A percentile compares a stretch with the other conserved stretches of the same genome.
Evolutionary conservation across 257 asterid genomes (phyloP).

Genomic region (Nicotiana knightiana): DNA sequence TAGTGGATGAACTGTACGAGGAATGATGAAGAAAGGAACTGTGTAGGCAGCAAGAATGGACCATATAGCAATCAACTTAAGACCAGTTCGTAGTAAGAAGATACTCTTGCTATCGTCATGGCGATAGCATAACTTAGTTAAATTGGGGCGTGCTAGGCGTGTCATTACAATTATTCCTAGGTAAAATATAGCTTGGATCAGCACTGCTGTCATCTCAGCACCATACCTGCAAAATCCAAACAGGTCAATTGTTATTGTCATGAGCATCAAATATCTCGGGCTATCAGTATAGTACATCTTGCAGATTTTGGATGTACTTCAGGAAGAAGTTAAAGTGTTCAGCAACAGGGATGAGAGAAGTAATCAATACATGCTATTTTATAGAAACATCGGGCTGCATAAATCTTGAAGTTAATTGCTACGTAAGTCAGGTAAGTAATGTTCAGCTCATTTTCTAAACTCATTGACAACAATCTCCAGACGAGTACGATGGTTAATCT

Average conservation of each 20-base stretch:
- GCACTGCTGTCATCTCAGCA: conserved; percentile 49
- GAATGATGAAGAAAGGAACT: conserved; percentile 46
- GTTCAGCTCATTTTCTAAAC: not conserved
- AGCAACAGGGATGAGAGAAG: not conserved
- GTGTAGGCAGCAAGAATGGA: conserved; percentile 52
- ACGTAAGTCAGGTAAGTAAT: not conserved
- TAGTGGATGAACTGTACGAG: conserved; percentile 59
- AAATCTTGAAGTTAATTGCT: not conserved
- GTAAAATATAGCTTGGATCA: conserved; percentile 45
- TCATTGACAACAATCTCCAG: not conserved
- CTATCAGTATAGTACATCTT: not conserved
- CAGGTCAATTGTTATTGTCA: not conserved
- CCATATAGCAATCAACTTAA: conserved; percentile 54
- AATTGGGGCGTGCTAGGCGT: conserved; percentile 54
- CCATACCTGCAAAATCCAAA: conserved; percentile 35
- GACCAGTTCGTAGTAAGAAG: conserved; percentile 37
- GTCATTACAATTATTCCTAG: conserved; percentile 49
- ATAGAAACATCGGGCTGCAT: not conserved
- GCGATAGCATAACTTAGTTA: conserved; percentile 54
- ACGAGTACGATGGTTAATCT: not conserved
- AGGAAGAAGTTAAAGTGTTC: not conserved
- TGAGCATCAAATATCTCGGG: not conserved
- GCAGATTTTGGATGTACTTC: not conserved
- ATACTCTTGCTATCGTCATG: conserved; percentile 43
- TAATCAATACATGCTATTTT: not conserved